A percentile compares a stretch with the other conserved stretches of the same genome.
phyloP scores from a whole-genome alignment of 176 grass and related monocot species.

The Aegilops speltoides region DNA sequence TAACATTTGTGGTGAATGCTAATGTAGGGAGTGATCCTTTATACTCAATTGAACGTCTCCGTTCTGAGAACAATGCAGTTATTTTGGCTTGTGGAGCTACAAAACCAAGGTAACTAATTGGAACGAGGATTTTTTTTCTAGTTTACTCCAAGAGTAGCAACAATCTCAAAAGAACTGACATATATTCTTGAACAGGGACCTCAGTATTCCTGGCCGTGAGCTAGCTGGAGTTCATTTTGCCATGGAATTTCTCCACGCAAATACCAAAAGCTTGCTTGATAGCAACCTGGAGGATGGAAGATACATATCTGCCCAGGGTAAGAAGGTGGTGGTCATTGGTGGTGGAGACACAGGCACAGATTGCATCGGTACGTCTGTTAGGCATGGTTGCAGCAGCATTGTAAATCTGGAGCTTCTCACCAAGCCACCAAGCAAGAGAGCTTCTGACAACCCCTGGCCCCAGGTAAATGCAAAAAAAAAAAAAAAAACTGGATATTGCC shows the following conservation, averaged over 20 bases:
- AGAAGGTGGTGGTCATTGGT: slow-evolving; percentile 98
- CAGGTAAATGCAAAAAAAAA: slow-evolving; percentile 51
- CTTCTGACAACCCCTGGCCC: slow-evolving; percentile 84
- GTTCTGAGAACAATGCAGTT: slow-evolving; percentile 69
- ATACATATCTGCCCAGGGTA: slow-evolving; percentile 94
- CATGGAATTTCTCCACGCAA: slow-evolving; percentile 96
- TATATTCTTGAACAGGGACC: slow-evolving; percentile 60
- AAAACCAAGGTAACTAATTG: slow-evolving; percentile 67
- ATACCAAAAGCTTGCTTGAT: slow-evolving; percentile 98
- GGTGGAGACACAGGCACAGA: slow-evolving; percentile 98
- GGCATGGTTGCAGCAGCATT: slow-evolving; percentile 83
- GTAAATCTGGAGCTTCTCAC: slow-evolving; percentile 89
- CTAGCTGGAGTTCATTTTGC: slow-evolving; percentile 91
- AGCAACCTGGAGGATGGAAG: slow-evolving; percentile 93
- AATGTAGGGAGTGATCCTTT: slow-evolving; percentile 70
- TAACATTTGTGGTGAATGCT: slow-evolving; percentile 94
- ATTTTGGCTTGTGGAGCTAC: slow-evolving; percentile 95
- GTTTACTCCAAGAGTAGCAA: background rate
- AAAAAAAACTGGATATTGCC: background rate
- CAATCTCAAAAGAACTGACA: background rate
- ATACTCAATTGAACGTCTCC: slow-evolving; percentile 69
- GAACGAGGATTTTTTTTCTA: background rate
- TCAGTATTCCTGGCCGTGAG: slow-evolving; percentile 74
- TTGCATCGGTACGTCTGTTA: slow-evolving; percentile 91
- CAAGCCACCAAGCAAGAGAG: slow-evolving; percentile 75